Evolutionary conservation across 805 yeast species (phyloP).

Genomic region (Metschnikowia drakensbergensis): DNA sequence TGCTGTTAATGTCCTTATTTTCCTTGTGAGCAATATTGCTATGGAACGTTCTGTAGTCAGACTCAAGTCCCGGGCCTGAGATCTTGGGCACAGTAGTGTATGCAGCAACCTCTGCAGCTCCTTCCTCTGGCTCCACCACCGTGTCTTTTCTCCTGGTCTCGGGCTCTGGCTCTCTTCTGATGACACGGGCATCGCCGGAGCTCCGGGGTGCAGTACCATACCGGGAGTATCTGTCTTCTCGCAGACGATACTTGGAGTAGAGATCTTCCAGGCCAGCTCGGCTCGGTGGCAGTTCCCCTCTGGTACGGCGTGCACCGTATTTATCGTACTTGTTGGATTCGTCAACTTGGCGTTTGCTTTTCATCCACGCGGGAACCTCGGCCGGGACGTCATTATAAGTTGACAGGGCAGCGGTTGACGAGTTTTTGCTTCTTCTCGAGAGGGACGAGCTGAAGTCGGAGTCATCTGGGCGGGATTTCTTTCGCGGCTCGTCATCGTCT

Average conservation of each 20-base stretch:
- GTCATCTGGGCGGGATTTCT: slow-evolving; percentile 6
- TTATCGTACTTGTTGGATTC: slow-evolving; percentile 35
- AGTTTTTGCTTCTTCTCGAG: slow-evolving; percentile 11
- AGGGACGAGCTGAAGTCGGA: slow-evolving; percentile 14
- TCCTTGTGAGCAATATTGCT: slow-evolving; percentile 34
- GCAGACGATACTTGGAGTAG: neutral
- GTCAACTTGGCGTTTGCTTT: slow-evolving; percentile 21
- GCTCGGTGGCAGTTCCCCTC: neutral
- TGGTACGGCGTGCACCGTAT: slow-evolving; percentile 26
- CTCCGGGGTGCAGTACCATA: slow-evolving; percentile 16
- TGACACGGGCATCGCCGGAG: slow-evolving; percentile 12
- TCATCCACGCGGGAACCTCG: slow-evolving; percentile 40
- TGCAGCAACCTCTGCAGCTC: slow-evolving; percentile 13
- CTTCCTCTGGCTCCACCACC: slow-evolving; percentile 4
- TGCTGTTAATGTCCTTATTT: slow-evolving; percentile 50
- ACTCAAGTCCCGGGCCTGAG: slow-evolving; percentile 16
- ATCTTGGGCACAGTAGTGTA: slow-evolving; percentile 17
- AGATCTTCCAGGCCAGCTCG: neutral
- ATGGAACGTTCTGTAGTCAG: slow-evolving; percentile 36
- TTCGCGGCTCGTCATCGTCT: neutral
- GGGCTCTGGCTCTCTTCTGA: slow-evolving; percentile 17
- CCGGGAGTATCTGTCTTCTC: slow-evolving; percentile 16
- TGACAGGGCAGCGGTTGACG: slow-evolving; percentile 13
- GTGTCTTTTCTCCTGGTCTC: slow-evolving; percentile 11
- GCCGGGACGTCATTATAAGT: slow-evolving; percentile 24